Percentiles rank a stretch among this genome's conserved stretches.
Evolutionary conservation across 2,329 filamentous ascomycete species (phyloP).

Genomic region (Pyrenophora teres): DNA sequence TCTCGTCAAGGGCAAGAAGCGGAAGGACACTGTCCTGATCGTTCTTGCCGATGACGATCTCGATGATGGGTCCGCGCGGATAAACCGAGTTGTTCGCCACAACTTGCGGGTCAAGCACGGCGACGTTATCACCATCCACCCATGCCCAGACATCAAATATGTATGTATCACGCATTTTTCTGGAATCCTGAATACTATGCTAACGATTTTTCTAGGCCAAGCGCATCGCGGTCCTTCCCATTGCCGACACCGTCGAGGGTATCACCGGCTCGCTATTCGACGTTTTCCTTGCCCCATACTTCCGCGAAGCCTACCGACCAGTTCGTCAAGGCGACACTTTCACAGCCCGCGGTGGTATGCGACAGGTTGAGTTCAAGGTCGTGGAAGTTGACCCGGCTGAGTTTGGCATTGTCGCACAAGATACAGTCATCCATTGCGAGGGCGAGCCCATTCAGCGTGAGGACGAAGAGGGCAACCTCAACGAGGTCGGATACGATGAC

Average conservation of each 20-base stretch:
- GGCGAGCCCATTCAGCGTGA: conserved; percentile 96
- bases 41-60: conserved; percentile 97
- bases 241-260: conserved; percentile 97
- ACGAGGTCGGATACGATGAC: conserved; percentile 98
- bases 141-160: conserved; percentile 99
- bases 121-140: conserved; percentile 94
- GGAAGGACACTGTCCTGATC: conserved; percentile 98
- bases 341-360: conserved; percentile 96
- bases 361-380: conserved; percentile 99
- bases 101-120: conserved; percentile 98
- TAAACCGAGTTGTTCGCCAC: conserved; percentile 98
- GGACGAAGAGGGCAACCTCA: conserved; percentile 98
- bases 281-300: conserved; percentile 98
- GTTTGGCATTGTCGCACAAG: conserved; percentile 97
- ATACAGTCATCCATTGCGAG: conserved; percentile 98
- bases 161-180: conserved; percentile 60
- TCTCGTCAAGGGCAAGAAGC: conserved; percentile 98
- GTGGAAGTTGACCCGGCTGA: conserved; percentile 98
- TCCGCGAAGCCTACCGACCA: conserved; percentile 97
- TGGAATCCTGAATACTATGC: conserved; percentile 3
- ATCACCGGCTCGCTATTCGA: conserved; percentile 98
- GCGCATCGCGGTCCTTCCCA: conserved; percentile 96
- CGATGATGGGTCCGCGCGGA: conserved; percentile 93
- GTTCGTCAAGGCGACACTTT: conserved; percentile 97
- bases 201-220: conserved; percentile 71